phyloP scores from a whole-genome alignment of 495 filamentous ascomycete species.

The Mytilinidion resinicola region DNA sequence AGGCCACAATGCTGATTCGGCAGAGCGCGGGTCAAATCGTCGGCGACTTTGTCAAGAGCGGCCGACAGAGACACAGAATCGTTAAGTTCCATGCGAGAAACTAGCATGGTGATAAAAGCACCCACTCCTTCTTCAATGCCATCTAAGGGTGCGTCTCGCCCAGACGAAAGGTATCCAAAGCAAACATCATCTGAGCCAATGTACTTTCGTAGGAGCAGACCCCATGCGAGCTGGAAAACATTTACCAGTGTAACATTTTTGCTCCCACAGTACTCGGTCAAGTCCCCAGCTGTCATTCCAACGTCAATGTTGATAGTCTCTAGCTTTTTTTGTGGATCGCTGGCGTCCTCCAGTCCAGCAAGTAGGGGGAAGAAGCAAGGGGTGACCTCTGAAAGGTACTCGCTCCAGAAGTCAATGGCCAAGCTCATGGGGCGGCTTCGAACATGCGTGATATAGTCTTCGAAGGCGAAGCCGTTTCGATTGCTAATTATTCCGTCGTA shows the following conservation, averaged over 20 bases:
- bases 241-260: constrained; percentile 15
- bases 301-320: constrained; percentile 12
- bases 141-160: constrained; percentile 12
- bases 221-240: constrained; percentile 21
- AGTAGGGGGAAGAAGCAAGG: constrained; percentile 15
- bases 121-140: constrained; percentile 20
- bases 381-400: constrained; percentile 9
- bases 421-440: constrained; percentile 2
- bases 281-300: constrained; percentile 3
- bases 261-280: constrained; percentile 9
- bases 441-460: constrained; percentile 18
- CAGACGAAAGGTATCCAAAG: constrained; percentile 24
- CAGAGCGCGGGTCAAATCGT: constrained; percentile 9
- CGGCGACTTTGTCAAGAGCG: constrained; percentile 10
- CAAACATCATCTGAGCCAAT: constrained; percentile 14
- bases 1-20: constrained; percentile 16
- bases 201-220: constrained; percentile 12
- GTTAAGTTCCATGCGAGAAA: constrained; percentile 10
- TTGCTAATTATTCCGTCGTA: constrained; percentile 16
- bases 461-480: constrained; percentile 5
- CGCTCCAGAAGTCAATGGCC: constrained; percentile 15
- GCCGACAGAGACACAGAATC: not conserved
- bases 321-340: constrained; percentile 6
- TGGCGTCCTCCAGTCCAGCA: constrained; percentile 10
- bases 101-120: constrained; percentile 22